Base-by-base conservation (phyloP, 176 grass and related monocot species). In the Oryza glumipatula region DNA sequence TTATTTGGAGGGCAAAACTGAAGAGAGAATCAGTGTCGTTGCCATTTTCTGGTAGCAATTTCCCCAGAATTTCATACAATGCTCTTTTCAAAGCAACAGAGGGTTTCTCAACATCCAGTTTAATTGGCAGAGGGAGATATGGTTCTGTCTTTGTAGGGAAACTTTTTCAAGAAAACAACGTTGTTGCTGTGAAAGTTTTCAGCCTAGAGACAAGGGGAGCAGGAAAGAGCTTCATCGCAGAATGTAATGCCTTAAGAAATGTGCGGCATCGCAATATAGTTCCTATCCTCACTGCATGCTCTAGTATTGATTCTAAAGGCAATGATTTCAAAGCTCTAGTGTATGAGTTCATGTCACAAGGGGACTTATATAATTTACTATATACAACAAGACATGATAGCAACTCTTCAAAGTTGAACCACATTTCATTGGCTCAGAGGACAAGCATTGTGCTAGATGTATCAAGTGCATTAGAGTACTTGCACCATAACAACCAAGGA, bases 281-380 rank as follows among this genome's bases (percentile, higher is more conserved):
- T 64, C 68, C 12, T 13, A 86, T 79, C 21, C 0, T 79, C 26
- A 86, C 68, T 65, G 67, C 76, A 28, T 86, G 76, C 12, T 65
- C 76, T 28, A 43, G 43, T 28, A 43, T 41, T 5, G 69, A 80
- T 32, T 5, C 46, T 3, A 66, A n/a, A 14, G 45, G 77, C 21
- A 68, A 80, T 54, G 58, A 80, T 67, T 80, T 80, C 16, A 86
- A 80, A 32, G 84, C 84, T 32, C 17, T 86, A 4, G 76, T 74
- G 23, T 86, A 86, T 32, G 21, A 86, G 45, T 80, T 86, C 23
- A 80, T 80, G 77, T n/a, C 22, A 32, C 15, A 10, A 54, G 84
- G 84, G 0, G 84, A 80, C 70, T 58, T 80, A 4, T 16, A 74
- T 80, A n/a, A 6, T 2, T 54, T 86, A 32, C 38, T 86, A 19